Evolutionary conservation across 768 basidiomycete species (phyloP).

Genomic region (Pholiota molesta): DNA sequence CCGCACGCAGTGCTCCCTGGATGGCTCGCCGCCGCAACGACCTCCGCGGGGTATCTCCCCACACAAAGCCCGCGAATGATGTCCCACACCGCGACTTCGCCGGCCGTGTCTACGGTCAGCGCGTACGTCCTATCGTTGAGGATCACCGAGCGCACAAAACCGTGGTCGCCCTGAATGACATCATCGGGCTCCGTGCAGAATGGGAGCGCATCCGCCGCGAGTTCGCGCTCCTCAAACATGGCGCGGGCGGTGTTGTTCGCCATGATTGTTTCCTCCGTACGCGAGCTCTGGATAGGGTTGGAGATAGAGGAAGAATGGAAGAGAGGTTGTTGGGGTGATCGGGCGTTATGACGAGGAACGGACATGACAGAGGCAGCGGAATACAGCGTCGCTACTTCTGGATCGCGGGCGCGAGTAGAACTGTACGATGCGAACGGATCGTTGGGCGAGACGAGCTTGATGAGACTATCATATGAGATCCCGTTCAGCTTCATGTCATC

Average conservation of each 20-base stretch:
- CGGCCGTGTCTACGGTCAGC: constrained; percentile 86
- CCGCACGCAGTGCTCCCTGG: constrained; percentile 47
- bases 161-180: constrained; percentile 74
- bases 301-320: constrained; percentile 23
- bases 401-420: constrained; percentile 53
- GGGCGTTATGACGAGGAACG: constrained; percentile 38
- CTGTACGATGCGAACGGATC: constrained; percentile 54
- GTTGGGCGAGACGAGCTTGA: constrained; percentile 70
- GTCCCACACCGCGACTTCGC: constrained; percentile 93
- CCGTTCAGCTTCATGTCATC: constrained; percentile 50
- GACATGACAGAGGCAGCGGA: constrained; percentile 84
- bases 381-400: constrained; percentile 84
- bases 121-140: constrained; percentile 91
- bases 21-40: constrained; percentile 61
- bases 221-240: constrained; percentile 72
- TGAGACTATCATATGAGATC: constrained; percentile 72
- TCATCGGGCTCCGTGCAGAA: constrained; percentile 60
- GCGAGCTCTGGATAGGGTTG: constrained; percentile 35
- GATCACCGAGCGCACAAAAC: constrained; percentile 80
- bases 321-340: constrained; percentile 29
- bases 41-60: constrained; percentile 68
- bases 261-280: constrained; percentile 40
- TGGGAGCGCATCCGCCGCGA: constrained; percentile 77
- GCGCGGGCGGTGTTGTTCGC: constrained; percentile 43
- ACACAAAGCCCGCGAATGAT: constrained; percentile 77